Conservation (phyloP, 2,329 filamentous ascomycete species). For the Mycosphaerella sp. region DNA sequence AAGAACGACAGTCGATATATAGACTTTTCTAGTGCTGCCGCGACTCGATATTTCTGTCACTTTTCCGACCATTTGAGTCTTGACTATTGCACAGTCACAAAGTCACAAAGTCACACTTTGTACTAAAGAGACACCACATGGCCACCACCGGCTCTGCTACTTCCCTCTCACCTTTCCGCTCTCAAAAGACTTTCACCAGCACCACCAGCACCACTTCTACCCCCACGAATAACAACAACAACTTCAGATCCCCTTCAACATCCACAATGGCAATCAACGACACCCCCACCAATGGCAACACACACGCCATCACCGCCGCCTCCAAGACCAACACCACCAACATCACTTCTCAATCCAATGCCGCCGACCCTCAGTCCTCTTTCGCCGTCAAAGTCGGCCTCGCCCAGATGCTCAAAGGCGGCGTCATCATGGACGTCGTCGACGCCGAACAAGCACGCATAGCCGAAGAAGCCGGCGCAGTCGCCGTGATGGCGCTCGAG, state of each 20-base stretch:
- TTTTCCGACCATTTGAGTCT: not conserved
- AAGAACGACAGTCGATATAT: not conserved
- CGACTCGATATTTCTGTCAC: not conserved
- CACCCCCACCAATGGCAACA: slow-evolving; percentile 18
- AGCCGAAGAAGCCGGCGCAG: slow-evolving; percentile 92
- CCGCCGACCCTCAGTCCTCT: slow-evolving; percentile 38
- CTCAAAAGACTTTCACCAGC: slow-evolving; percentile 5
- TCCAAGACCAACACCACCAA: slow-evolving; percentile 21
- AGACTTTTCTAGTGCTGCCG: slow-evolving; percentile 9
- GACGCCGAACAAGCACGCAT: slow-evolving; percentile 88
- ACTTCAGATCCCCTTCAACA: not conserved
- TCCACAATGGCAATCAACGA: slow-evolving; percentile 11
- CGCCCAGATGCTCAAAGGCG: slow-evolving; percentile 97
- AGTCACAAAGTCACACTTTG: not conserved
- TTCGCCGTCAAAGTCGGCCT: slow-evolving; percentile 93
- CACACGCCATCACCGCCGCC: slow-evolving; percentile 16
- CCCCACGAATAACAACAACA: no score
- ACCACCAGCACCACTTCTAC: not conserved
- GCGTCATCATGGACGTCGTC: slow-evolving; percentile 99
- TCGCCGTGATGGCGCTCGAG: slow-evolving; percentile 97
- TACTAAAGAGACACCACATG: slow-evolving; percentile 9
- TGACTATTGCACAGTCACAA: slow-evolving; percentile 2
- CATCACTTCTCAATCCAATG: slow-evolving; percentile 13
- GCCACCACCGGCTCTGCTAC: slow-evolving; percentile 12
- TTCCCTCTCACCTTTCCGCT: slow-evolving; percentile 18